Conservation (phyloP, 2,329 filamentous ascomycete genomes). For the Sclerotinia glacialis region DNA sequence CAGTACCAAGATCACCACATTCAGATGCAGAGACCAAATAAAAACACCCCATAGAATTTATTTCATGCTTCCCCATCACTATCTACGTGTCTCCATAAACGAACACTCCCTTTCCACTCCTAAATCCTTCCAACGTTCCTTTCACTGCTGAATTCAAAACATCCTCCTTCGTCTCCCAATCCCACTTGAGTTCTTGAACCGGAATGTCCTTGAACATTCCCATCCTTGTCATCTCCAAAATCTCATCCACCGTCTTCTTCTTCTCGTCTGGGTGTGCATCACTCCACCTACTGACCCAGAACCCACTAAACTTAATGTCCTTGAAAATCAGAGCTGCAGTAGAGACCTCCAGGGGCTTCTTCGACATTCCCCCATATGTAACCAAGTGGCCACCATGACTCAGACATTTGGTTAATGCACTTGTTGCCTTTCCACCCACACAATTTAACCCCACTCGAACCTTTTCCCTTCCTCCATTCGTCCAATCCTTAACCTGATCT, state of each 20-base stretch:
- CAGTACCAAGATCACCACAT: background rate
- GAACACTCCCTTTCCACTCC: slow-evolving; percentile 86
- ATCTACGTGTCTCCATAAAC: slow-evolving; percentile 61
- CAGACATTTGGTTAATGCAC: slow-evolving; percentile 72
- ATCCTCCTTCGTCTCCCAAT: slow-evolving; percentile 71
- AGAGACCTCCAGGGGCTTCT: slow-evolving; percentile 77
- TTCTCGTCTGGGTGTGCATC: slow-evolving; percentile 71
- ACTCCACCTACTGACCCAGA: slow-evolving; percentile 93
- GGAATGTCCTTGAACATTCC: slow-evolving; percentile 82
- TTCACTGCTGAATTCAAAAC: slow-evolving; percentile 72
- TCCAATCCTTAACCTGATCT: slow-evolving; percentile 59
- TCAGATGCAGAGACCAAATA: background rate
- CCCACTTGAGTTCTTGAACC: slow-evolving; percentile 78
- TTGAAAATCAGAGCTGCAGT: slow-evolving; percentile 91
- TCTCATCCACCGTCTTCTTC: slow-evolving; percentile 76
- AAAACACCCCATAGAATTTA: background rate
- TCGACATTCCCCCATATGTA: slow-evolving; percentile 94
- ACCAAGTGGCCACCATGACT: slow-evolving; percentile 70
- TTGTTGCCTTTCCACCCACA: slow-evolving; percentile 83
- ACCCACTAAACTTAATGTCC: slow-evolving; percentile 82
- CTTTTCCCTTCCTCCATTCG: slow-evolving; percentile 63
- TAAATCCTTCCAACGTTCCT: slow-evolving; percentile 78
- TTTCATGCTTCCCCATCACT: background rate
- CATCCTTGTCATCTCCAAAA: slow-evolving; percentile 69
- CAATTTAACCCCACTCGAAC: slow-evolving; percentile 85